Base-by-base conservation (phyloP, 352 stramenopile genomes). In the Pythium sp. region DNA sequence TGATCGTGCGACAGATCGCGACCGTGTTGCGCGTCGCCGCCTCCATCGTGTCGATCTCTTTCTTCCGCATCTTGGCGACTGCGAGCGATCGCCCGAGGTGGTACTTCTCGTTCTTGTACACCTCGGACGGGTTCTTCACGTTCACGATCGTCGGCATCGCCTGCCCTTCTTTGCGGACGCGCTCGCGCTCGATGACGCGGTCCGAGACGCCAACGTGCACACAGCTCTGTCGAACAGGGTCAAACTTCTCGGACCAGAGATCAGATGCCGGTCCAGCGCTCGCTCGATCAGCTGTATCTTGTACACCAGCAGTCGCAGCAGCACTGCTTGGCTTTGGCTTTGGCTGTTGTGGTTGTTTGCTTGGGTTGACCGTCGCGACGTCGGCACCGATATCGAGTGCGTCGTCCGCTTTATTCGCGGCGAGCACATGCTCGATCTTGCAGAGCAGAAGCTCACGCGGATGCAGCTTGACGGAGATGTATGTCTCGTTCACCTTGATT, bases 191-290 rank as follows among this genome's bases (percentile, higher is more conserved):
- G 2, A 90, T 55, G 24, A 92, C 71, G 9, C 84, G 81, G 68
- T 91, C 82, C 26, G 84, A 91, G 22, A 92, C 90, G 4, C 82
- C 84, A 11, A 79, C 76, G 34, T 92, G 82, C 28, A 92, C 81
- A 66, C 82, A 91, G 61, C 78, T 85, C 69, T 92, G 84, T 18
- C 84, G 73, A 30, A 78, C 80, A 18, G 68, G 75, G n/a, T 77
- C 79, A 64, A 80, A 89, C 66, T 84, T 64, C 15, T 89, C 76
- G 22, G 65, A 65, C 79, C 77, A 87, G 20, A 77, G 28, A 34
- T 72, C 65, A 6, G 67, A 7, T 28, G 43, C 32, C 18, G 22
- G 3, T 14, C 24, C 30, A 32, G 36, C 26, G 47, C 26, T 26
- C 32, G 38, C 24, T 56, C 49, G 49, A 28, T 56, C 47, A 14